Conservation (phyloP, 2,329 filamentous ascomycete species). For the Apiospora rasikravindrae region DNA sequence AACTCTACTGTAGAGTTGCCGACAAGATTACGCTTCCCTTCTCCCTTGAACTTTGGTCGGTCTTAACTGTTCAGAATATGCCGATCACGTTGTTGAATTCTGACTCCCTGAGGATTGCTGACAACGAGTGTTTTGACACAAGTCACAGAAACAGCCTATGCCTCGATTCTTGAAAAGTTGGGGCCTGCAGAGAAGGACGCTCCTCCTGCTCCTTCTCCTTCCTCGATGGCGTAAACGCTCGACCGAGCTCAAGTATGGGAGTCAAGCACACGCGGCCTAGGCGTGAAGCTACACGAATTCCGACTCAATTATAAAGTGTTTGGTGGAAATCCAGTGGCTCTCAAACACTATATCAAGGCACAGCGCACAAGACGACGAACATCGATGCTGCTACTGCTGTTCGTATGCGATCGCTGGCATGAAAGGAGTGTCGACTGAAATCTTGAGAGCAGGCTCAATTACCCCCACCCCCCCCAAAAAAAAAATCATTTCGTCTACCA, state of each 20-base stretch:
- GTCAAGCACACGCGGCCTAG: not conserved
- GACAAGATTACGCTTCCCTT: not conserved
- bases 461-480: no score
- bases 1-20: not conserved
- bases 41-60: not conserved
- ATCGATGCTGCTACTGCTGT: not conserved
- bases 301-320: not conserved
- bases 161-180: not conserved
- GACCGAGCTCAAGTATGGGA: not conserved
- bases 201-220: not conserved
- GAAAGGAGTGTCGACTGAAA: not conserved
- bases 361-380: not conserved
- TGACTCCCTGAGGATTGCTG: constrained; percentile 1
- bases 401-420: not conserved
- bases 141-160: not conserved
- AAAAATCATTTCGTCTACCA: not conserved
- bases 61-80: not conserved
- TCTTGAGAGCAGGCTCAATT: no score
- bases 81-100: not conserved
- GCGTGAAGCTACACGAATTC: not conserved
- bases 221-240: not conserved
- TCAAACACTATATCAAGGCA: not conserved
- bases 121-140: not conserved
- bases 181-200: not conserved
- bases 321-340: not conserved